Percentiles rank a stretch among this genome's conserved stretches.
Evolutionary conservation across 2,329 filamentous ascomycete species (phyloP).

Genomic region (Xylariaceae sp.): DNA sequence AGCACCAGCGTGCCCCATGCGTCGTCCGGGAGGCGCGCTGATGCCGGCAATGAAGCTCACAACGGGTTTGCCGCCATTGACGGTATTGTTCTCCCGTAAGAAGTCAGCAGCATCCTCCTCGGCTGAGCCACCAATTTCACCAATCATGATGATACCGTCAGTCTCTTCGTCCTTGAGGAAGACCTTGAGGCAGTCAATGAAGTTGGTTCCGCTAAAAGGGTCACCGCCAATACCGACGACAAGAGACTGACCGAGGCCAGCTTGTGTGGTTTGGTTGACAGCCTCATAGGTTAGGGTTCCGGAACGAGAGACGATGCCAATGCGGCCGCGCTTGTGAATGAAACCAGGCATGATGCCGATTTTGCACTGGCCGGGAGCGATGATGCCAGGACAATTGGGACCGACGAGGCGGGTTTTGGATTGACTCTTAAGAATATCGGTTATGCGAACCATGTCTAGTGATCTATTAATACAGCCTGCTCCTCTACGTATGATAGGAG

Average conservation of each 20-base stretch:
- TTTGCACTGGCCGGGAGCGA: constrained; percentile 95
- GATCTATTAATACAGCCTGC: constrained; percentile 15
- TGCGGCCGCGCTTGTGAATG: constrained; percentile 99
- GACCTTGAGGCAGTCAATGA: constrained; percentile 98
- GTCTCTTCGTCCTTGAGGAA: constrained; percentile 97
- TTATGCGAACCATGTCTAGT: constrained; percentile 97
- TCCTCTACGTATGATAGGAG: constrained; percentile 9
- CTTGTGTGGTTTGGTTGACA: constrained; percentile 98
- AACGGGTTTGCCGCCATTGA: constrained; percentile 85
- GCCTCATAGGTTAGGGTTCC: constrained; percentile 99
- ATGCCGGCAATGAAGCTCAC: constrained; percentile 99
- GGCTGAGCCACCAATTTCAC: constrained; percentile 95
- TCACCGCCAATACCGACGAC: constrained; percentile 98
- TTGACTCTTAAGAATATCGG: constrained; percentile 96
- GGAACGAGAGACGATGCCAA: constrained; percentile 97
- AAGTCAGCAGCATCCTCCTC: constrained; percentile 99
- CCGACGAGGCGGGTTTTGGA: constrained; percentile 95
- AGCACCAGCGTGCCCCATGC: constrained; percentile 98
- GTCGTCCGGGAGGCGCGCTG: constrained; percentile 90
- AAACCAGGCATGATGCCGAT: constrained; percentile 99
- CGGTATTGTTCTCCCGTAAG: constrained; percentile 87
- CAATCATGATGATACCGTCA: constrained; percentile 99
- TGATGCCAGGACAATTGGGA: constrained; percentile 98
- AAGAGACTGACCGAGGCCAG: constrained; percentile 95
- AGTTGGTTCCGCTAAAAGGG: constrained; percentile 98